Percentiles rank a stretch among this genome's conserved stretches.
Conservation (phyloP, 2,329 filamentous ascomycete genomes). For the Tympanopsis confertula region DNA sequence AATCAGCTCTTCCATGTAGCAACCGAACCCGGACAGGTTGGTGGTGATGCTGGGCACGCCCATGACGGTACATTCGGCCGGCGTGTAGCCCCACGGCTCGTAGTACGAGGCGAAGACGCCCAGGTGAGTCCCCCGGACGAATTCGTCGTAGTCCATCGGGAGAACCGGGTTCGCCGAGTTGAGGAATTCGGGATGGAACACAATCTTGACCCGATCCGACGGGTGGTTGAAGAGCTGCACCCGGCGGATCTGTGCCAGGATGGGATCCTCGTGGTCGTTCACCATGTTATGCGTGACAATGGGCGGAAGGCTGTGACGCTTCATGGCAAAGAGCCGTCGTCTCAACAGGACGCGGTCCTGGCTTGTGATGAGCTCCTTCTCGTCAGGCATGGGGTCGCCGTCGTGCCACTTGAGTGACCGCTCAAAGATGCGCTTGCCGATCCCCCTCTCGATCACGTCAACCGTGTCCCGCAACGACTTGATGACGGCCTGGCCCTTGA, state of each 20-base stretch:
- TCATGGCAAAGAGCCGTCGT: conserved; percentile 90
- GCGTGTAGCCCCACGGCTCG: conserved; percentile 98
- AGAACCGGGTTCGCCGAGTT: conserved; percentile 92
- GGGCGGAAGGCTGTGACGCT: conserved; percentile 76
- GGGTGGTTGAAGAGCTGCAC: conserved; percentile 97
- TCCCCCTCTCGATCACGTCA: conserved; percentile 81
- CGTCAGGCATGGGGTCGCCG: conserved; percentile 82
- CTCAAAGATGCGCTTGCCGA: conserved; percentile 89
- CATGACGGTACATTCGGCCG: conserved; percentile 97
- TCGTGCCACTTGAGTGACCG: conserved; percentile 91
- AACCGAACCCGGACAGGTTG: conserved; percentile 93
- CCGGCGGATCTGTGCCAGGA: conserved; percentile 87
- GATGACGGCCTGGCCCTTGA: conserved; percentile 94
- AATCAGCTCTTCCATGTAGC: conserved; percentile 98
- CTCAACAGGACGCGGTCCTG: conserved; percentile 89
- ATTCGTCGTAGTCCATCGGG: conserved; percentile 94
- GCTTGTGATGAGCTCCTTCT: conserved; percentile 86
- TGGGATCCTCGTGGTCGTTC: conserved; percentile 84
- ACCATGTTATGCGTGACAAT: conserved; percentile 99
- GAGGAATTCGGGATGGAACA: conserved; percentile 97
- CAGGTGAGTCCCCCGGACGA: conserved; percentile 90
- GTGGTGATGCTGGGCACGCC: conserved; percentile 96
- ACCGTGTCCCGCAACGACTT: conserved; percentile 91
- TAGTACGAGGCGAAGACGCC: conserved; percentile 97
- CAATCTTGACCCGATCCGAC: conserved; percentile 85